Conservation (phyloP, 1,284 basidiomycete genomes). For the Rhizopogon parksii region DNA sequence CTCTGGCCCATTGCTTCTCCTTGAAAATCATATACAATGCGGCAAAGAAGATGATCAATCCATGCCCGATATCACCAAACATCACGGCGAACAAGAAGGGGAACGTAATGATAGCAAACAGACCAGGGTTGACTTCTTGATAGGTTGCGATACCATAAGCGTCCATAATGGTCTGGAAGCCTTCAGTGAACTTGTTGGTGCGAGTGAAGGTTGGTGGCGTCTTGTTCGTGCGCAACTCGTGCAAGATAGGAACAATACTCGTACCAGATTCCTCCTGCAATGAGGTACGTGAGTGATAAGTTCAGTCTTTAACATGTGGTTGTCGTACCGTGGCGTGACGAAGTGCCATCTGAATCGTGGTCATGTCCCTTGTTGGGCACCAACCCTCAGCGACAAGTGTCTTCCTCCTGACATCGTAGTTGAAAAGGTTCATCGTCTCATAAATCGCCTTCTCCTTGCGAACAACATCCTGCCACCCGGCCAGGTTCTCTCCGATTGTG, state of each 20-base stretch:
- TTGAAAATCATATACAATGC: conserved; percentile 81
- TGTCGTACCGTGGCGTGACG: conserved; percentile 79
- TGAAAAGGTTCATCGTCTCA: conserved; percentile 91
- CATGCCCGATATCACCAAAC: conserved; percentile 99
- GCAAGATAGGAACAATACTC: conserved; percentile 85
- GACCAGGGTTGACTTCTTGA: conserved; percentile 95
- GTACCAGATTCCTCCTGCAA: conserved; percentile 88
- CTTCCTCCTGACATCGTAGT: conserved; percentile 90
- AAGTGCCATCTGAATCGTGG: conserved; percentile 81
- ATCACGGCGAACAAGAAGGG: conserved; percentile 99
- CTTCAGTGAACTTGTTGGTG: conserved; percentile 96
- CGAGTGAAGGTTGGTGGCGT: conserved; percentile 94
- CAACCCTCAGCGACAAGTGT: conserved; percentile 97
- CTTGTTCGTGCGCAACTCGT: conserved; percentile 86
- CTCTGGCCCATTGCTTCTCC: conserved; percentile 77
- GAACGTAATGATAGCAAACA: conserved; percentile 93
- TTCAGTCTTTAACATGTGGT: not conserved
- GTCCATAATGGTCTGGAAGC: conserved; percentile 98
- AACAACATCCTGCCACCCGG: conserved; percentile 92
- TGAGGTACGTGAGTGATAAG: conserved; percentile 2
- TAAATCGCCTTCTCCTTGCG: conserved; percentile 95
- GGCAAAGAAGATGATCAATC: conserved; percentile 73
- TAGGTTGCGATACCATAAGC: conserved; percentile 94
- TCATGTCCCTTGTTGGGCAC: conserved; percentile 91
- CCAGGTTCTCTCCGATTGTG: conserved; percentile 80